phyloP scores from a whole-genome alignment of 2,329 filamentous ascomycete species.

The Cytospora piceae region DNA sequence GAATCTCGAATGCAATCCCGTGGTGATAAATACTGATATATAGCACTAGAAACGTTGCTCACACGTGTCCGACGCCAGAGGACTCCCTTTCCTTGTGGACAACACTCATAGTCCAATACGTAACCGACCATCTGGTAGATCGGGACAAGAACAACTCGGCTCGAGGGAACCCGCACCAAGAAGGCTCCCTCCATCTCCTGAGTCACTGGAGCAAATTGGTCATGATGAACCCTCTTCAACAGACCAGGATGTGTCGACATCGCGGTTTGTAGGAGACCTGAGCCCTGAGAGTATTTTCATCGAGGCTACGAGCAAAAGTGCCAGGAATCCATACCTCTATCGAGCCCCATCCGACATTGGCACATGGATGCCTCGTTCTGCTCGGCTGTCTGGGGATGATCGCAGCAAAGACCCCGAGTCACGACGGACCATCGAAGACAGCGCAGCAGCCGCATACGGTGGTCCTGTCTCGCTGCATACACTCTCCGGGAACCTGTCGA shows the following conservation, averaged over 20 bases:
- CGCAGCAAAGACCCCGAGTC: background rate
- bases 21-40: background rate
- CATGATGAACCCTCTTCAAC: slow-evolving; percentile 33
- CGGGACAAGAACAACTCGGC: slow-evolving; percentile 11
- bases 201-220: slow-evolving; percentile 26
- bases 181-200: slow-evolving; percentile 33
- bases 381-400: slow-evolving; percentile 44
- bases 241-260: slow-evolving; percentile 35
- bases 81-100: slow-evolving; percentile 8
- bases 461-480: background rate
- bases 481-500: background rate
- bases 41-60: slow-evolving; percentile 33
- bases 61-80: slow-evolving; percentile 35
- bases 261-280: slow-evolving; percentile 43
- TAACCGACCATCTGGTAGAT: slow-evolving; percentile 2
- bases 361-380: slow-evolving; percentile 36
- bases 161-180: slow-evolving; percentile 30
- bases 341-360: slow-evolving; percentile 25
- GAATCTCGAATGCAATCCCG: background rate
- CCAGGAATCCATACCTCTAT: slow-evolving; percentile 5
- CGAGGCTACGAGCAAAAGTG: slow-evolving; percentile 32
- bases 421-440: background rate
- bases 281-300: slow-evolving; percentile 40
- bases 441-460: background rate
- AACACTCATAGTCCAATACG: slow-evolving; percentile 6